Conservation (phyloP, 495 filamentous ascomycete genomes). For the Hypoxylon trugodes region DNA sequence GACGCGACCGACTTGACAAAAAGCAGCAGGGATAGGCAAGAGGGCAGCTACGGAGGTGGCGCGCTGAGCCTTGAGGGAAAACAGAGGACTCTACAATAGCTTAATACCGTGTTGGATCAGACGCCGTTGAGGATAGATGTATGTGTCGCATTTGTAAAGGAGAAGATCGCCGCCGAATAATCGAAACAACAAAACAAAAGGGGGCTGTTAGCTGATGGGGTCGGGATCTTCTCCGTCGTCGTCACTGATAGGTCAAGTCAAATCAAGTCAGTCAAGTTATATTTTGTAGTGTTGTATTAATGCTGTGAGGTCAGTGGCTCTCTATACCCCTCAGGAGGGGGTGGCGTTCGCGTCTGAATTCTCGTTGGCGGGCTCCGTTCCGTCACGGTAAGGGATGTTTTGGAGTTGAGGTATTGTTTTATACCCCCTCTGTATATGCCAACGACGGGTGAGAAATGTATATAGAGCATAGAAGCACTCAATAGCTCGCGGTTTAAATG, state of each 20-base stretch:
- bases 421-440: no score
- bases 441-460: no score
- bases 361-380: not conserved
- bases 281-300: not conserved
- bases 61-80: not conserved
- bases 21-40: not conserved
- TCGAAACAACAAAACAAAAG: conserved; percentile 2
- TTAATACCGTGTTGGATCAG: not conserved
- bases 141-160: conserved; percentile 9
- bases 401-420: no score
- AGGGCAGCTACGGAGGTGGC: not conserved
- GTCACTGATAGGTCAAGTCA: conserved; percentile 25
- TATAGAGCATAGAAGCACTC: no score
- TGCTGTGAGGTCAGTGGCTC: not conserved
- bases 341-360: not conserved
- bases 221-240: conserved; percentile 21
- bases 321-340: not conserved
- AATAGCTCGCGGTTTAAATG: no score
- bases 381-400: no score
- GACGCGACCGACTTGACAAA: conserved; percentile 21
- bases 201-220: conserved; percentile 14
- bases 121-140: not conserved
- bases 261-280: conserved; percentile 32
- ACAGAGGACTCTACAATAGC: not conserved
- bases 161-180: conserved; percentile 2